These are phyloP conservation scores for Pythium rishiriense DNA, from an alignment of 352 stramenopile genomes.

Conservation along the genomic window DNA sequence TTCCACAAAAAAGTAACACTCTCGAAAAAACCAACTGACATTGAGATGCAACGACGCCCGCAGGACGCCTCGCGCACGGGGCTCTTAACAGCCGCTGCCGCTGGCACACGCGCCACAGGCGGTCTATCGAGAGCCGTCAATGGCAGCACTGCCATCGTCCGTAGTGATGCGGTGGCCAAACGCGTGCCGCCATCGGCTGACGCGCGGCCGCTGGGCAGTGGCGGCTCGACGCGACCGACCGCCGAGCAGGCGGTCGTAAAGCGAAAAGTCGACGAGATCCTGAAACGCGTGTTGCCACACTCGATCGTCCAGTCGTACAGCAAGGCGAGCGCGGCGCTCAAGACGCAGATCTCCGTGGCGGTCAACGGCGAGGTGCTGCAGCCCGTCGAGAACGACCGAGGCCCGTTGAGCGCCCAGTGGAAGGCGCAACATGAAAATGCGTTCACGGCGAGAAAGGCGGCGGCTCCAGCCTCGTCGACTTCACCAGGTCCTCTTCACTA, in stretches of 20 bases:
- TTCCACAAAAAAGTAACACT: not conserved
- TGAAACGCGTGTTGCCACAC: slow-evolving; percentile 54
- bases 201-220: too few species aligned
- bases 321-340: slow-evolving; percentile 36
- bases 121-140: not conserved
- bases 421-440: slow-evolving; percentile 16
- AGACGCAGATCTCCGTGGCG: slow-evolving; percentile 32
- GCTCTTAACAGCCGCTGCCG: not conserved
- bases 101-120: not conserved
- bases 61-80: not conserved
- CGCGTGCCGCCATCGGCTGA: not conserved
- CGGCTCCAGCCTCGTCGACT: not conserved
- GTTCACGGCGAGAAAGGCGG: slow-evolving; percentile 3
- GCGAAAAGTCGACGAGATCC: slow-evolving; percentile 49
- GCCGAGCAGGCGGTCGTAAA: slow-evolving; percentile 15
- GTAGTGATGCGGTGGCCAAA: not conserved
- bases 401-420: slow-evolving; percentile 23
- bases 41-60: not conserved
- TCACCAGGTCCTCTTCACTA: slow-evolving; percentile 19
- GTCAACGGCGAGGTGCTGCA: slow-evolving; percentile 44
- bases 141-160: not conserved
- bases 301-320: slow-evolving; percentile 57
- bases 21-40: not conserved
- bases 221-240: not conserved
- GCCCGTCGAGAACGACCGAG: slow-evolving; percentile 20